Base-by-base conservation (phyloP, 148 eudicot species). In the Beta vulgaris region DNA sequence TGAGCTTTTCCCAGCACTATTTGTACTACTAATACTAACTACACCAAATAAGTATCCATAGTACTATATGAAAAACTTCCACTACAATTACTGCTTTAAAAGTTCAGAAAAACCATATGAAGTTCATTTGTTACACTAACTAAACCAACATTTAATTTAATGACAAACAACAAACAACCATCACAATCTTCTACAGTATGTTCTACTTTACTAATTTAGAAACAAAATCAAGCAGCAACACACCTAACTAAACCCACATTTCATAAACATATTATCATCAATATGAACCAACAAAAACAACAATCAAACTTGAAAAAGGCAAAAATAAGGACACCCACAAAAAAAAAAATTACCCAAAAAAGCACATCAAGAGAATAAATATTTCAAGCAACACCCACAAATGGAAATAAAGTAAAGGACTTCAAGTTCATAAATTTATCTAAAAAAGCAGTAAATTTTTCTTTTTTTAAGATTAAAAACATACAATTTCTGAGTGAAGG, bases 401-500 rank as follows among this genome's bases (percentile, higher is more conserved):
- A 57, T 4, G 6, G 7, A 21, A 44, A 21, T 18, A 23, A 51
- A 57, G 46, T 58, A 19, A 16, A 32, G 3, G 8, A n/a, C 6
- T 8, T 23, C 51, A 34, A 16, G 11, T 23, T 28, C 8, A 31
- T 23, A 31, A 58, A 28, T 19, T 36, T 2, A 1, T 10, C 0
- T 43, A 43, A 37, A 23, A 42, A 67, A 51, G 3, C 39, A 63
- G 53, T 0, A 25, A 63, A 61, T 74, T 64, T n/a, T n/a, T n/a
- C n/a, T n/a, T n/a, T n/a, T n/a, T n/a, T n/a, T n/a, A n/a, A n/a
- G n/a, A n/a, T 11, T 40, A 35, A 40, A 40, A 25, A n/a, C 54
- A 15, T 44, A 71, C 72, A 43, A 58, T 46, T 44, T 44, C 34
- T 65, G 6, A 76, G 25, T 44, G 73, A 71, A 72, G 79, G 83